Base-by-base conservation (phyloP, 2,329 filamentous ascomycete genomes). In the Emmonsia crescens region DNA sequence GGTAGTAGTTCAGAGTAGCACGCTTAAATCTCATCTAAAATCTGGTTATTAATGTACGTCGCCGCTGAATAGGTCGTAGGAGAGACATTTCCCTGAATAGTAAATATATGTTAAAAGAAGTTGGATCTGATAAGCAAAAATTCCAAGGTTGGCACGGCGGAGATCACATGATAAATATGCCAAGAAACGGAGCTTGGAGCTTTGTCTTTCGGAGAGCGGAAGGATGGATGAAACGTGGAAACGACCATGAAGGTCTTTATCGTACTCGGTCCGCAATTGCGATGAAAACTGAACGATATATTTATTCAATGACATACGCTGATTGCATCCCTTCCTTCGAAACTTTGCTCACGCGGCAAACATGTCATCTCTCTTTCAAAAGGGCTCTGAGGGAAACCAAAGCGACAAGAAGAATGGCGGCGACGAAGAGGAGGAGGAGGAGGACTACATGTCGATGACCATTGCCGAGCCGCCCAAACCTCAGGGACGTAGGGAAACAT, bases 401-500 rank as follows among this genome's bases (percentile, higher is more conserved):
- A 19, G 5, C 14, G 16, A 56, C 49, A 54, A 36, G n/a, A 60
- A 21, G 31, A 58, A 55, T 48, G 42, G 56, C 16, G 59, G 57
- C n/a, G 59, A 21, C 14, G 59, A 62, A 0, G 80, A 81, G 2
- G 89, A 90, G 6, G 89, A 91, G 24, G 89, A 91, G 65, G 91
- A 96, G 66, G 94, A 99, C 75, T 97, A 99, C 80, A 95, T 99
- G 89, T 91, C 87, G 68, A 97, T 99, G 93, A 82, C 86, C 16
- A 92, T 99, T 72, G 81, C 84, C 21, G 89, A 96, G 61, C 81
- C 84, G 0, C 74, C 74, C 21, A 60, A 64, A 27, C 52, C 57
- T 12, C 57, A 57, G 8, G 70, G 71, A 38, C 74, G 77, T 61
- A 82, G 81, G 65, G 85, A 89, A 72, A 86, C 85, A 12, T 84